These are phyloP conservation scores for Torrubiella hemipterigena DNA, from an alignment of 2,329 filamentous ascomycete species.

Conservation along the genomic window DNA sequence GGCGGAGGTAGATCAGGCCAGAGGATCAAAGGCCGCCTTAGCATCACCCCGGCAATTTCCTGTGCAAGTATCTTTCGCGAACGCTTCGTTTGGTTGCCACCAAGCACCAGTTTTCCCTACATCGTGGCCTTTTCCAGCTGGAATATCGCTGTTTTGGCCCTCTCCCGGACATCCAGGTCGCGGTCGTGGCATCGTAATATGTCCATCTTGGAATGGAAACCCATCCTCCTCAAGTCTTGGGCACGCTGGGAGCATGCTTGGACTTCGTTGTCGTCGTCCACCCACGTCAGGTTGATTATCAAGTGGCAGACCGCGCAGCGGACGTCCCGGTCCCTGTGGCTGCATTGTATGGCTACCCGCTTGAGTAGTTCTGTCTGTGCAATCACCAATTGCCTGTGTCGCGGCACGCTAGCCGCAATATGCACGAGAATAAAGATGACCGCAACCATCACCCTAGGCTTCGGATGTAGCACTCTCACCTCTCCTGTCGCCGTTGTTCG, in stretches of 20 bases:
- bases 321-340: conserved; percentile 60
- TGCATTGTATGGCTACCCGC: conserved; percentile 61
- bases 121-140: conserved; percentile 45
- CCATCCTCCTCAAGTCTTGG: conserved; percentile 55
- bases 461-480: conserved; percentile 41
- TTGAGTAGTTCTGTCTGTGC: conserved; percentile 65
- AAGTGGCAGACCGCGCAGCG: conserved; percentile 72
- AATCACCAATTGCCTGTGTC: conserved; percentile 67
- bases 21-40: too few relatives aligned
- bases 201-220: conserved; percentile 56
- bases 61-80: too few relatives aligned
- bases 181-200: conserved; percentile 50
- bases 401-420: conserved; percentile 69
- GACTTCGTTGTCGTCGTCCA: conserved; percentile 60
- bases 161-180: conserved; percentile 72
- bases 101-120: too few relatives aligned
- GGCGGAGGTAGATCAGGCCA: too few relatives aligned
- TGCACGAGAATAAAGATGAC: conserved; percentile 79
- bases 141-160: conserved; percentile 68
- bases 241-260: conserved; percentile 55
- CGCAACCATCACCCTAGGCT: conserved; percentile 60
- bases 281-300: conserved; percentile 74
- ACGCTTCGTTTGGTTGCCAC: too few relatives aligned
- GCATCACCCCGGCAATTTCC: too few relatives aligned
- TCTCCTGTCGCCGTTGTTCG: conserved; percentile 24